These are phyloP conservation scores for Salix udensis DNA, from an alignment of 345 rosid genomes.

Conservation along the genomic window DNA sequence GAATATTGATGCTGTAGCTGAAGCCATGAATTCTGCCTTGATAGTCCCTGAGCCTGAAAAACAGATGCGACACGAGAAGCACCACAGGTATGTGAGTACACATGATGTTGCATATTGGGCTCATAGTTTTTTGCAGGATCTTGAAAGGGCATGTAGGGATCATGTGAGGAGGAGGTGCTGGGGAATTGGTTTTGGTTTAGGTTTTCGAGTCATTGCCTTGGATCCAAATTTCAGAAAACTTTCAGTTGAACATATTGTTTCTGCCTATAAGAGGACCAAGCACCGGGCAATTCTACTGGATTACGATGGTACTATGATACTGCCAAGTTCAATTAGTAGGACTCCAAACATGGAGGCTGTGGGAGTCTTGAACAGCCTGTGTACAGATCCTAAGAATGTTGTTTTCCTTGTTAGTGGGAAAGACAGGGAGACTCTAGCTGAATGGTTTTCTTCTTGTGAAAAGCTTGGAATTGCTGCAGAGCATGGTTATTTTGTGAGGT, in stretches of 20 bases:
- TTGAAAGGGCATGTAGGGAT: slow-evolving; percentile 80
- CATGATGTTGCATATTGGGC: slow-evolving; percentile 98
- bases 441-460: slow-evolving; percentile 74
- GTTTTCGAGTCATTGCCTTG: slow-evolving; percentile 81
- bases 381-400: slow-evolving; percentile 69
- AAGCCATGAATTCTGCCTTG: slow-evolving; percentile 81
- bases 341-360: slow-evolving; percentile 56
- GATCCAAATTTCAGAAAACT: slow-evolving; percentile 91
- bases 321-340: slow-evolving; percentile 49
- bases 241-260: slow-evolving; percentile 79
- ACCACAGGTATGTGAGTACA: slow-evolving; percentile 79
- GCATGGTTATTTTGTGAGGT: slow-evolving; percentile 83
- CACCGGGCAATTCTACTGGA: slow-evolving; percentile 83
- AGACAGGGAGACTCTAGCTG: slow-evolving; percentile 57
- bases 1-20: slow-evolving; percentile 85
- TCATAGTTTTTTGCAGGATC: slow-evolving; percentile 86
- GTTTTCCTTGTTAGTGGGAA: slow-evolving; percentile 86
- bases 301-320: slow-evolving; percentile 77
- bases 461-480: slow-evolving; percentile 86
- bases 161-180: slow-evolving; percentile 81
- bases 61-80: slow-evolving; percentile 89
- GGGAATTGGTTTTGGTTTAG: slow-evolving; percentile 93
- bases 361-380: slow-evolving; percentile 55
- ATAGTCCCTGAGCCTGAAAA: slow-evolving; percentile 66
- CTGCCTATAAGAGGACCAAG: slow-evolving; percentile 80